Evolutionary conservation across 257 asterid genomes (phyloP), one percentile per base, ranked within the genome.

Genomic region (Henckelia pumila): DNA sequence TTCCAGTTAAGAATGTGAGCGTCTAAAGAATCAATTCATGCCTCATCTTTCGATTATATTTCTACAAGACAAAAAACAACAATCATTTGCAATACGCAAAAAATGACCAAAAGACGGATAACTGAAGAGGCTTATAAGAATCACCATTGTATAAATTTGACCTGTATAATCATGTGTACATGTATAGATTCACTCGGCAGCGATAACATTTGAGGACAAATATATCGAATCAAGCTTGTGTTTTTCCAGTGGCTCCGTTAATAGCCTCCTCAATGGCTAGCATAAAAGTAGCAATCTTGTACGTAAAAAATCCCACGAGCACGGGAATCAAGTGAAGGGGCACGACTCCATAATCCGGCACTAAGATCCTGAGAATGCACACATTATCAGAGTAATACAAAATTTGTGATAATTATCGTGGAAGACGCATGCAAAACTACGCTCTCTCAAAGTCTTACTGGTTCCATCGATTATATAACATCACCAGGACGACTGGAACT

Each of bases 291-390:
- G 92, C 96, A 69, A 89, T 88, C 93, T 92, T 89, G 86, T 89
- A 92, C 7, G 97, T 92, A 82, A 92, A 89, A 73, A 92, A 88
- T 65, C 98, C 98, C 40, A 89, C 92, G 6, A 92, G 85, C 89
- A 89, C 88, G 14, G 97, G 97, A 44, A 92, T 92, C 87, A 92
- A 73, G 30, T 88, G 85, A 20, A 89, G 96, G 70, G 80, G 92
- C 80, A 92, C 63, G 20, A 89, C 71, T 69, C 98, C 98, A 70
- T 92, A 86, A 0, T 92, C 92, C 11, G 94, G 96, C 33, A 85
- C 95, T 59, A 92, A 61, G 72, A 89, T 89, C 84, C 98, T 92
- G 84, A 16, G 1, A 30, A 71, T 20, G 19, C 35, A 66, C 21
- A 22, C 53, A 33, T 64, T 23, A 7, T 2, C 50, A 40, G 75